Percentiles rank a stretch among this genome's conserved stretches.
Conservation (phyloP, 345 rosid genomes). For the Syzygium grande region DNA sequence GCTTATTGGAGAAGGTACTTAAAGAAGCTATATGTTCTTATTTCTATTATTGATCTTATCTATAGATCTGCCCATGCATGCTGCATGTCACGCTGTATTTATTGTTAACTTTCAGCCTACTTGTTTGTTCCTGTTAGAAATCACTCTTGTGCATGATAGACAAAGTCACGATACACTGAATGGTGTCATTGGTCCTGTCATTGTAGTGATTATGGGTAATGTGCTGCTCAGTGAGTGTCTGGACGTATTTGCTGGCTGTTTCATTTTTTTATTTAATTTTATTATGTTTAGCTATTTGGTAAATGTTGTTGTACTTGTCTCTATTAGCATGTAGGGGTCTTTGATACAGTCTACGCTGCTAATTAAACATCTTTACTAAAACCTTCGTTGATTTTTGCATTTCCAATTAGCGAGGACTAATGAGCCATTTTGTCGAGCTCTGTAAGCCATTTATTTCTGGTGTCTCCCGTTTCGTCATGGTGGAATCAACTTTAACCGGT, state of each 20-base stretch:
- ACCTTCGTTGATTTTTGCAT: background rate
- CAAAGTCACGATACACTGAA: background rate
- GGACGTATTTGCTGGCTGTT: background rate
- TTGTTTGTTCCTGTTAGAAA: background rate
- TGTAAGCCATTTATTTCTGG: background rate
- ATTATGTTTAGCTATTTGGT: background rate
- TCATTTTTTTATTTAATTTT: background rate
- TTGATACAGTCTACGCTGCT: background rate
- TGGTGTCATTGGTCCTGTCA: background rate
- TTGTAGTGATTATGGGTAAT: background rate
- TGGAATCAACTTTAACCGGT: background rate
- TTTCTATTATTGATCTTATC: background rate
- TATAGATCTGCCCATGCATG: background rate
- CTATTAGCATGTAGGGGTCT: background rate
- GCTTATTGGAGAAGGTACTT: constrained; percentile 69
- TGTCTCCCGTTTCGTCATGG: background rate
- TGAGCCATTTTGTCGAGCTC: background rate
- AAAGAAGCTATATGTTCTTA: background rate
- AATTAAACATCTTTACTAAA: background rate
- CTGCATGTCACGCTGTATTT: background rate
- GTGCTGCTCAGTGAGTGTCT: background rate
- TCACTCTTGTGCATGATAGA: background rate
- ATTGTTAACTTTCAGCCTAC: background rate
- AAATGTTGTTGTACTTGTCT: background rate
- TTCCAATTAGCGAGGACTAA: background rate